These are phyloP conservation scores for Geoglossum glabrum DNA, from an alignment of 495 filamentous ascomycete species.

Conservation along the genomic window DNA sequence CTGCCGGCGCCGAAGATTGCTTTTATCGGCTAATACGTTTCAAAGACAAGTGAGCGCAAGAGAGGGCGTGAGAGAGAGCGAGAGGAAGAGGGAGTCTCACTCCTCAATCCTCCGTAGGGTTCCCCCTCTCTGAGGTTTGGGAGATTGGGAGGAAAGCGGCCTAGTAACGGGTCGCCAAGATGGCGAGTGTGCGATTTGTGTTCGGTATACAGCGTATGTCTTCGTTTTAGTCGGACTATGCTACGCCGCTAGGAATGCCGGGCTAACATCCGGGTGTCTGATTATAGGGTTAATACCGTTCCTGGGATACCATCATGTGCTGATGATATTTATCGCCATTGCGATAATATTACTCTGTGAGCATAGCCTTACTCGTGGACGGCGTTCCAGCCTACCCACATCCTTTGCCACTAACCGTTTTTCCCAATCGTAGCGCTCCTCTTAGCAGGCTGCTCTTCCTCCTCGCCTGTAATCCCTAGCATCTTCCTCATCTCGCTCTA, in stretches of 20 bases:
- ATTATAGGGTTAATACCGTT: conserved; percentile 66
- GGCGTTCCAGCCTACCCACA: conserved; percentile 3
- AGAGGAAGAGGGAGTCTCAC: neutral
- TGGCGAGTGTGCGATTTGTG: conserved; percentile 18
- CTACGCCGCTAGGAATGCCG: neutral
- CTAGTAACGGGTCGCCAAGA: conserved; percentile 5
- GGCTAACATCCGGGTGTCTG: neutral
- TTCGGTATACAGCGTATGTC: conserved; percentile 13
- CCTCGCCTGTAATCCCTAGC: conserved; percentile 50
- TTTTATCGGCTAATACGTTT: neutral
- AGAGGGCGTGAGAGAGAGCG: neutral
- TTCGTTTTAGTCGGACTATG: neutral
- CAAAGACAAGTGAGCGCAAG: neutral
- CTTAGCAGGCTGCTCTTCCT: conserved; percentile 60
- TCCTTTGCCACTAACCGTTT: neutral
- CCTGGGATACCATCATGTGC: conserved; percentile 93
- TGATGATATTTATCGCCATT: conserved; percentile 92
- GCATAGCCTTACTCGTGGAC: conserved; percentile 17
- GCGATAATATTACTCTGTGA: conserved; percentile 89
- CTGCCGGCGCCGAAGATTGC: neutral
- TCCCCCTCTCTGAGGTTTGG: neutral
- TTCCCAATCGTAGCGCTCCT: conserved; percentile 65
- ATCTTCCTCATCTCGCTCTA: conserved; percentile 67
- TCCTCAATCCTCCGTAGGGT: neutral
- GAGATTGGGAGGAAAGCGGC: neutral